Conservation (phyloP, 2,329 filamentous ascomycete genomes). For the Botrytis sinoallii region DNA sequence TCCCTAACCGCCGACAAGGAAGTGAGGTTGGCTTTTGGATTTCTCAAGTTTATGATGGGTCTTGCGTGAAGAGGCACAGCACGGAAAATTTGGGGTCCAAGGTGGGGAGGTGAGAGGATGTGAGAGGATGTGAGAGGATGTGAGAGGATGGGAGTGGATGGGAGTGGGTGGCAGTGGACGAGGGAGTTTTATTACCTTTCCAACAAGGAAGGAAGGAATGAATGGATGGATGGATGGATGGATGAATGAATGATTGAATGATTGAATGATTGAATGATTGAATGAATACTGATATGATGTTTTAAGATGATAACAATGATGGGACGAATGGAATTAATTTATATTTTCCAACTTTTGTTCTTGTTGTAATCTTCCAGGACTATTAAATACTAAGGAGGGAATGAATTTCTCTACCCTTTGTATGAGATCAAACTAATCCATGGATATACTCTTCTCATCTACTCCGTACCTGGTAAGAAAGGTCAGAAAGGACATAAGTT, state of each 20-base stretch:
- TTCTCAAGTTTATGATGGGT: conserved; percentile 3
- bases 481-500: too few species aligned
- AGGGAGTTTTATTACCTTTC: neutral
- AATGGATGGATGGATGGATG: neutral
- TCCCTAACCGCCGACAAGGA: conserved; percentile 19
- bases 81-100: conserved; percentile 15
- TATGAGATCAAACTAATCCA: neutral
- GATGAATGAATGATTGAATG: neutral
- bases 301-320: neutral
- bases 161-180: neutral
- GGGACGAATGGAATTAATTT: neutral
- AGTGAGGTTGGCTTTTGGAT: conserved; percentile 3
- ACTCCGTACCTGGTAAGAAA: too few species aligned
- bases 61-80: conserved; percentile 16
- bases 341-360: neutral
- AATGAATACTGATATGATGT: neutral
- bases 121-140: too few species aligned
- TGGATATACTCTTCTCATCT: neutral
- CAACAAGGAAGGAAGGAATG: neutral
- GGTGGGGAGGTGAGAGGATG: neutral
- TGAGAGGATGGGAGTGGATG: neutral
- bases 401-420: neutral
- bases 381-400: too few species aligned
- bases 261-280: neutral
- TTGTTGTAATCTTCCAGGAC: too few species aligned